Evolutionary conservation across 164 flowering plant species (phyloP).

Genomic region (Umbilicus rupestris): DNA sequence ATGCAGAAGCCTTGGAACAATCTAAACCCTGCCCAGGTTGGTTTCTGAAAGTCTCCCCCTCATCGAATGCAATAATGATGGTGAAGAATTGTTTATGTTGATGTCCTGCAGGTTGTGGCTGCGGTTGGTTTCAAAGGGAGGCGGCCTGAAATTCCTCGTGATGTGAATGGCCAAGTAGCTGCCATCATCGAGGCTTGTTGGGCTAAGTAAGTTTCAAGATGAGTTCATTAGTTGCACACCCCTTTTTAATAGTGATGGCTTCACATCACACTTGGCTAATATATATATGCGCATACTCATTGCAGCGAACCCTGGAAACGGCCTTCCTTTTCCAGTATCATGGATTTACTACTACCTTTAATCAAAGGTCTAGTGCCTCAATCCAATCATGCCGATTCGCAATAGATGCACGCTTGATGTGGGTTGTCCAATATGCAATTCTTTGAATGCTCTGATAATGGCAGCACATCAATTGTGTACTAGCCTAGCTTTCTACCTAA

Average conservation of each 20-base stretch:
- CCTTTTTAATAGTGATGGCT: background rate
- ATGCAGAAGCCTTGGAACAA: constrained; percentile 87
- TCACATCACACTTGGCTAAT: background rate
- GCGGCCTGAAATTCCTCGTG: constrained; percentile 75
- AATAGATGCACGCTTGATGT: constrained; percentile 26
- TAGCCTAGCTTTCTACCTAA: no score
- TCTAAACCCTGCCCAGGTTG: constrained; percentile 84
- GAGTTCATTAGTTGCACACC: background rate
- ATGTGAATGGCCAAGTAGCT: constrained; percentile 61
- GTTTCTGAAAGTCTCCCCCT: constrained; percentile 11
- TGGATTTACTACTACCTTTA: constrained; percentile 58
- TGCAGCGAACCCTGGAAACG: constrained; percentile 88
- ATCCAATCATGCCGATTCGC: constrained; percentile 30
- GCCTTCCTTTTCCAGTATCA: constrained; percentile 64
- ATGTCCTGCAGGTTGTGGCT: constrained; percentile 75
- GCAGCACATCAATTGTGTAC: background rate
- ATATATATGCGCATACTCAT: background rate
- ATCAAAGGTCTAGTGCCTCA: constrained; percentile 45
- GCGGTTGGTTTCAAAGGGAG: constrained; percentile 76
- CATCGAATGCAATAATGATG: background rate
- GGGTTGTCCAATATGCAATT: constrained; percentile 14
- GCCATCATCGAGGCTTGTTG: constrained; percentile 74
- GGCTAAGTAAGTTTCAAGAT: constrained; percentile 47
- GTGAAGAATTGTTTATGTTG: background rate
- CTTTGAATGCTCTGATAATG: constrained; percentile 17